Conservation (phyloP, 1,284 basidiomycete species). For the Boletus semigastroideus region DNA sequence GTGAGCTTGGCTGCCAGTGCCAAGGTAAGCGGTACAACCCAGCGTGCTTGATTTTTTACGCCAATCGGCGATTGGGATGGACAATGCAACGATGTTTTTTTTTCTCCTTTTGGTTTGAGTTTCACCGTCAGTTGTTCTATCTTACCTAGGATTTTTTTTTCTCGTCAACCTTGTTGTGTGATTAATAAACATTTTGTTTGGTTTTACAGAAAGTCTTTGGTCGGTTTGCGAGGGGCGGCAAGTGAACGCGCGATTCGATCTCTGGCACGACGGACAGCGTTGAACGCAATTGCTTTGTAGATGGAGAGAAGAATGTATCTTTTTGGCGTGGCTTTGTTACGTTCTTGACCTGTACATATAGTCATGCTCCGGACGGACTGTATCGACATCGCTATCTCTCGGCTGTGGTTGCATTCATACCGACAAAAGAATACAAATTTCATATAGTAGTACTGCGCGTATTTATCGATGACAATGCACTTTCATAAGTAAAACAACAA, state of each 20-base stretch:
- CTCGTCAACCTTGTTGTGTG: slow-evolving; percentile 10
- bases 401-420: not conserved
- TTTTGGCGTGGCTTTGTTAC: not conserved
- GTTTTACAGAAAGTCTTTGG: slow-evolving; percentile 30
- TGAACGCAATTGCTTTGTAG: not conserved
- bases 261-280: too few relatives aligned
- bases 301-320: not conserved
- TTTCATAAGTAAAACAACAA: not conserved
- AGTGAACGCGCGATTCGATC: slow-evolving; percentile 12
- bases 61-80: not conserved
- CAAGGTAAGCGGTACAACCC: slow-evolving; percentile 28
- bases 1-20: slow-evolving; percentile 33
- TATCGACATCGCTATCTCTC: too few relatives aligned
- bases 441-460: slow-evolving; percentile 18
- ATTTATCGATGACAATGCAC: slow-evolving; percentile 21
- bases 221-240: slow-evolving; percentile 23
- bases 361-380: not conserved
- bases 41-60: slow-evolving; percentile 15
- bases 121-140: not conserved
- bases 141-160: slow-evolving; percentile 1
- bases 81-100: not conserved
- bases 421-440: slow-evolving; percentile 5
- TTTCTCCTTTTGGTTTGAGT: not conserved
- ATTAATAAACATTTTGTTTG: slow-evolving; percentile 28
- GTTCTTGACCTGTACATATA: slow-evolving; percentile 8